phyloP scores from a whole-genome alignment of 2,329 filamentous ascomycete genomes.

The Cladosporium cucumerinum region DNA sequence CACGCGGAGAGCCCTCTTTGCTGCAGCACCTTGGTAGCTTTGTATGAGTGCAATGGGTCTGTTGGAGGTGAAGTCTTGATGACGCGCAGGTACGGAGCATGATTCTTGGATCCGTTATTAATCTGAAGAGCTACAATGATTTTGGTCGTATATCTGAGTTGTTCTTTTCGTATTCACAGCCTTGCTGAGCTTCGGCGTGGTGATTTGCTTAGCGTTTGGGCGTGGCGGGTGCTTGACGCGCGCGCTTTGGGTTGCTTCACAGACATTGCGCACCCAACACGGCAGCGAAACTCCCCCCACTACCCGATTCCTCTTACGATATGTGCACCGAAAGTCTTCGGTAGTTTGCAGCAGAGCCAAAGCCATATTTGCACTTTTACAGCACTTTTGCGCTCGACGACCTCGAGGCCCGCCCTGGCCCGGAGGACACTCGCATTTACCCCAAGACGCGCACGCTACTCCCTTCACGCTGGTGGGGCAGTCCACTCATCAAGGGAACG shows the following conservation, averaged over 20 bases:
- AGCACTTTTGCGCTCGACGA: background rate
- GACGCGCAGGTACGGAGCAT: no score
- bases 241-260: background rate
- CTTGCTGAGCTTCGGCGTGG: background rate
- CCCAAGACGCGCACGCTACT: background rate
- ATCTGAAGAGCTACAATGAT: no score
- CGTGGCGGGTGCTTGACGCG: background rate
- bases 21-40: no score
- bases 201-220: background rate
- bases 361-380: background rate
- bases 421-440: background rate
- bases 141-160: background rate
- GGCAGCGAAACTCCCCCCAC: background rate
- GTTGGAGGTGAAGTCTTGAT: no score
- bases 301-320: background rate
- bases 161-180: background rate
- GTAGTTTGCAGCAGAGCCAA: accelerated
- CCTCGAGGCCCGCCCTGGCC: background rate
- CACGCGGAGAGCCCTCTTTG: no score
- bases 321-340: background rate
- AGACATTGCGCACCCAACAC: background rate
- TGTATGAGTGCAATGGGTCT: no score
- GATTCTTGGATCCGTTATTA: no score
- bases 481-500: accelerated
- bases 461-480: accelerated